Evolutionary conservation across 768 basidiomycete genomes (phyloP).

Genomic region (Amanita phalloides): DNA sequence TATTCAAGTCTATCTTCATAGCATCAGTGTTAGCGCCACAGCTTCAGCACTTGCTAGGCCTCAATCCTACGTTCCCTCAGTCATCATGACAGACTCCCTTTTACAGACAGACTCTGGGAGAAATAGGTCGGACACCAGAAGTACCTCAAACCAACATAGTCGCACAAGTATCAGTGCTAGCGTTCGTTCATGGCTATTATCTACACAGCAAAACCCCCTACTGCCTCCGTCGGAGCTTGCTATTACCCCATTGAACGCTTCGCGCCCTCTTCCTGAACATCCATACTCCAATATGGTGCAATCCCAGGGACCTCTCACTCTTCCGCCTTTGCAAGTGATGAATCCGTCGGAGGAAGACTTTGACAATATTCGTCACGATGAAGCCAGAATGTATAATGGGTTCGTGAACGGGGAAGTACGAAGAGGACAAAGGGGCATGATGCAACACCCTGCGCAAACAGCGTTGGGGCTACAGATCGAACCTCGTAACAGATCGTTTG

Average conservation of each 20-base stretch:
- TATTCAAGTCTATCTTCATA: not conserved
- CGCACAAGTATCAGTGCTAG: conserved; percentile 12
- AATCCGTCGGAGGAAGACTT: conserved; percentile 4
- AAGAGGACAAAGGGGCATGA: conserved; percentile 7
- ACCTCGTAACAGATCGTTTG: conserved; percentile 18
- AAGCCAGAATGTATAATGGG: conserved; percentile 7
- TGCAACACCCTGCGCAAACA: not conserved
- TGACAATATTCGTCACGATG: not conserved
- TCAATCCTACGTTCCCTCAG: not conserved
- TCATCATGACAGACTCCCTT: conserved; percentile 3
- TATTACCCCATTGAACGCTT: conserved; percentile 15
- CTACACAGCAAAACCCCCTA: conserved; percentile 21
- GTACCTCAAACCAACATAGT: not conserved
- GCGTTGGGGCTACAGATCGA: not conserved
- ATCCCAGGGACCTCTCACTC: conserved; percentile 3
- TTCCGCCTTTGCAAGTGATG: conserved; percentile 4
- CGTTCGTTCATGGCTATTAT: conserved; percentile 28
- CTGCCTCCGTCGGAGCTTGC: conserved; percentile 13
- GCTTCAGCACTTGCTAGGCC: not conserved
- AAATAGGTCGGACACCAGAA: conserved; percentile 1
- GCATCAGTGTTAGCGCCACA: not conserved
- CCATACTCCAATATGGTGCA: conserved; percentile 9
- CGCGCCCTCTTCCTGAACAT: conserved; percentile 22
- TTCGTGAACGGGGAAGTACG: conserved; percentile 10
- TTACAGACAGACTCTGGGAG: not conserved